A percentile compares a stretch with the other conserved stretches of the same genome.
Evolutionary conservation across 208 protist genomes (phyloP).

Genomic region (Wallacemonas sp.): DNA sequence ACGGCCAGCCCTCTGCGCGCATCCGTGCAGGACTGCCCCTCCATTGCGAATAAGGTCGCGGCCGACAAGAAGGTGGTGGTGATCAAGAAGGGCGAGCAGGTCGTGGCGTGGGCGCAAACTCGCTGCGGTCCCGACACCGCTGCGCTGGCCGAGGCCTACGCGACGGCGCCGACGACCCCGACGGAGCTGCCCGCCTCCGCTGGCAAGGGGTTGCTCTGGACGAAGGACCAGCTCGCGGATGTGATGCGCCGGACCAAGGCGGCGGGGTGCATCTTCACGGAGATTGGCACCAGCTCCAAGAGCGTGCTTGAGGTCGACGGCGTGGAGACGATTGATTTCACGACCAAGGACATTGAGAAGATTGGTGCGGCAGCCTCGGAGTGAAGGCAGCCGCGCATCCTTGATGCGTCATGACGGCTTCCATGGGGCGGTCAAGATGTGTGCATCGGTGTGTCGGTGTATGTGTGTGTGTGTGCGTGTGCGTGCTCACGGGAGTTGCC

Average conservation of each 20-base stretch:
- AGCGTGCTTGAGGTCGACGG: slow-evolving; percentile 34
- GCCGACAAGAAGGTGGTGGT: slow-evolving; percentile 62
- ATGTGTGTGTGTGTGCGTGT: too few relatives aligned
- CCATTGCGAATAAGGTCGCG: slow-evolving; percentile 30
- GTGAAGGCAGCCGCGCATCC: background rate
- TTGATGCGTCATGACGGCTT: background rate
- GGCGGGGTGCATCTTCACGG: slow-evolving; percentile 24
- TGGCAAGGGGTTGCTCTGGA: slow-evolving; percentile 54
- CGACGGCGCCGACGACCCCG: slow-evolving; percentile 30
- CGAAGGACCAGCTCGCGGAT: slow-evolving; percentile 62
- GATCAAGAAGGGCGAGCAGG: slow-evolving; percentile 25
- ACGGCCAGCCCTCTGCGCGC: slow-evolving; percentile 40
- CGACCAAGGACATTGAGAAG: slow-evolving; percentile 52
- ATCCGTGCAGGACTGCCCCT: slow-evolving; percentile 47
- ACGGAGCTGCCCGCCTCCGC: slow-evolving; percentile 24
- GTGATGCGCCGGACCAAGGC: slow-evolving; percentile 43
- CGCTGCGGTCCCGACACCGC: slow-evolving; percentile 33
- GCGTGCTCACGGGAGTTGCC: too few relatives aligned
- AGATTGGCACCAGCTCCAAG: slow-evolving; percentile 28
- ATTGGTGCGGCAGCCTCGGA: slow-evolving; percentile 38
- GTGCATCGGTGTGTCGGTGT: too few relatives aligned
- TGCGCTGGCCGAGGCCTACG: slow-evolving; percentile 29
- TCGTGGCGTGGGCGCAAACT: slow-evolving; percentile 64
- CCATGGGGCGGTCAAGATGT: too few relatives aligned
- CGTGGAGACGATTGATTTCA: slow-evolving; percentile 49